Evolutionary conservation across 768 basidiomycete genomes (phyloP), one percentile per base, ranked within the genome.

Genomic region (Amanita fuliginea): DNA sequence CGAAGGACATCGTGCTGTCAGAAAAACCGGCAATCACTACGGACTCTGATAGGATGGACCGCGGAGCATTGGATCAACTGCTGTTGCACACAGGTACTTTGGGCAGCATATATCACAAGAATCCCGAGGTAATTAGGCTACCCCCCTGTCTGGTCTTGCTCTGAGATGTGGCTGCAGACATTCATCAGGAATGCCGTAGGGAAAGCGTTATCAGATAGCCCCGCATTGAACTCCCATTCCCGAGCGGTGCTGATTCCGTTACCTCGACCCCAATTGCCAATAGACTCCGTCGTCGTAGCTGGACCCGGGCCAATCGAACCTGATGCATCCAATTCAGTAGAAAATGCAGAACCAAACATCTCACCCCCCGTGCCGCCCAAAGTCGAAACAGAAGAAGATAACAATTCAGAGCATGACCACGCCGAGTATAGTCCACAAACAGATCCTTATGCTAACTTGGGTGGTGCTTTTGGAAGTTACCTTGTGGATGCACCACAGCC

Each of bases 11-110:
- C 54, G 94, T 98, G 32, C 73, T 98, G 16, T 75, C 89, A 13
- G 90, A 93, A 57, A 96, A 96, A 59, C 96, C 96, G 26, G 74
- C 92, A 2, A 98, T 99, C 55, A 94, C 92, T n/a, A 98, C 91
- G 2, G 95, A 98, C 62, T 90, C 93, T 3, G 96, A 99, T 60
- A 73, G 91, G 48, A 96, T 99, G 91, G 95, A 98, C 59, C 80
- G 94, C 57, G 91, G 92, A 14, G 86, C 94, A 43, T 77, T 99
- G 36, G 96, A 99, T 66, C 94, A 97, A 59, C 73, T 99, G 10
- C 67, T 99, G 37, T 66, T 99, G 28, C 93, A 98, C 64, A 93
- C 95, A 0, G 95, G 90, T 4, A 93, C 90, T 10, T 68, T 98
- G 24, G 87, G 92, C 22, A 94, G 91, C 52, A 95, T 99, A 51